Percentiles rank a stretch among this genome's conserved stretches.
Evolutionary conservation across 805 yeast genomes (phyloP).

Genomic region (Brettanomyces sp.): DNA sequence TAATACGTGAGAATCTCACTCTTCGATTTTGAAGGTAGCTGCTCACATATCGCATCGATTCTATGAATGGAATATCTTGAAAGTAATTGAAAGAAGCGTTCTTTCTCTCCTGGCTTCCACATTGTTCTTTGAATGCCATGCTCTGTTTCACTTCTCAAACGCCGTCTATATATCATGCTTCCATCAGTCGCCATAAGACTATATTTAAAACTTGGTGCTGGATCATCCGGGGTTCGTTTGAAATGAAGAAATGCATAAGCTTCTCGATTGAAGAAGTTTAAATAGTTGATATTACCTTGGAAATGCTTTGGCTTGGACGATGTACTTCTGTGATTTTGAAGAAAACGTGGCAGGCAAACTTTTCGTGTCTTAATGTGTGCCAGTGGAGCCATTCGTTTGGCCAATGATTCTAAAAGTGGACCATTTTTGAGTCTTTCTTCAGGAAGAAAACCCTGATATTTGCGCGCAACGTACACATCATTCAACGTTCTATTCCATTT

Average conservation of each 20-base stretch:
- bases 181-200: not conserved
- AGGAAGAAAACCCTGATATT: not conserved
- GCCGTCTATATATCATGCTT: not conserved
- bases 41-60: slow-evolving; percentile 29
- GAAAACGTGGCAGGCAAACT: not conserved
- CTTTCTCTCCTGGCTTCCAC: slow-evolving; percentile 45
- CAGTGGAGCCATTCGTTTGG: not conserved
- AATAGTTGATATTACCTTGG: slow-evolving; percentile 16
- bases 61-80: slow-evolving; percentile 40
- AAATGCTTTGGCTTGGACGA: slow-evolving; percentile 9
- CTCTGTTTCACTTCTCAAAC: not conserved
- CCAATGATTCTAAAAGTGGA: not conserved
- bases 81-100: slow-evolving; percentile 38
- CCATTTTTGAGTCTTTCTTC: not conserved
- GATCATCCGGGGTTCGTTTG: not conserved
- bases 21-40: slow-evolving; percentile 32
- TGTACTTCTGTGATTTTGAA: not conserved
- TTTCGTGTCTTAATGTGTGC: not conserved
- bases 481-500: no score
- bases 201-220: not conserved
- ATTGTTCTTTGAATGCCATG: not conserved
- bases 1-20: slow-evolving; percentile 40
- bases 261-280: slow-evolving; percentile 7
- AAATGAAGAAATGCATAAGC: slow-evolving; percentile 2
- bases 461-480: no score